Percentiles rank a stretch among this genome's conserved stretches.
These are phyloP conservation scores for Ogataea methanolica DNA, from an alignment of 805 yeast genomes.

Conservation along the genomic window DNA sequence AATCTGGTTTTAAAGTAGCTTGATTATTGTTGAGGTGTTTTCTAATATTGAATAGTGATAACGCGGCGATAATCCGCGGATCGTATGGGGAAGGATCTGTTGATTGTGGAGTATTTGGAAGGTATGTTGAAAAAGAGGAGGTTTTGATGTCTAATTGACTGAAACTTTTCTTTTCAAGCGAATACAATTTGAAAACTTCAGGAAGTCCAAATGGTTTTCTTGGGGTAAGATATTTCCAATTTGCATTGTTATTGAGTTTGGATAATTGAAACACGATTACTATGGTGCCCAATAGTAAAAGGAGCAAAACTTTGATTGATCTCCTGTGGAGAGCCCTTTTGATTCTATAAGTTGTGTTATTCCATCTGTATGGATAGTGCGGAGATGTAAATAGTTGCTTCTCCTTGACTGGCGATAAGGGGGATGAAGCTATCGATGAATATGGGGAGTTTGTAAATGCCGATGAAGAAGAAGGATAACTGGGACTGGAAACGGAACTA, in stretches of 20 bases:
- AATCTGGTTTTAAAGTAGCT: slow-evolving; percentile 5
- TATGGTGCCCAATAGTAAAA: neutral
- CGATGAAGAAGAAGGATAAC: neutral
- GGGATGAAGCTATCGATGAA: neutral
- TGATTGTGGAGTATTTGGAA: neutral
- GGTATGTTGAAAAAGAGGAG: neutral
- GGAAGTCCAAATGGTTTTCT: neutral
- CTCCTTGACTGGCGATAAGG: neutral
- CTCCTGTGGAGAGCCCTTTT: neutral
- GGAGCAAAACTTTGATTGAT: neutral
- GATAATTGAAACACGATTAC: neutral
- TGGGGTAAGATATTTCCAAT: neutral
- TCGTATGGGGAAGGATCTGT: slow-evolving; percentile 5
- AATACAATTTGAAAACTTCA: neutral
- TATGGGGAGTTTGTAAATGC: neutral
- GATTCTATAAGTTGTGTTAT: neutral
- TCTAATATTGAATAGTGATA: slow-evolving; percentile 13
- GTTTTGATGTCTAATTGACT: neutral
- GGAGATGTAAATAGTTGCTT: neutral
- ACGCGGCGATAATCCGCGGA: slow-evolving; percentile 14
- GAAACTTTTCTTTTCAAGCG: neutral
- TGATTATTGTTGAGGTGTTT: slow-evolving; percentile 6
- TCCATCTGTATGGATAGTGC: neutral
- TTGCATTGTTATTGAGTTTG: neutral
- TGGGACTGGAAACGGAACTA: neutral